Evolutionary conservation across 129 eudicot genomes (phyloP).

Genomic region (Ambrosia trifida): DNA sequence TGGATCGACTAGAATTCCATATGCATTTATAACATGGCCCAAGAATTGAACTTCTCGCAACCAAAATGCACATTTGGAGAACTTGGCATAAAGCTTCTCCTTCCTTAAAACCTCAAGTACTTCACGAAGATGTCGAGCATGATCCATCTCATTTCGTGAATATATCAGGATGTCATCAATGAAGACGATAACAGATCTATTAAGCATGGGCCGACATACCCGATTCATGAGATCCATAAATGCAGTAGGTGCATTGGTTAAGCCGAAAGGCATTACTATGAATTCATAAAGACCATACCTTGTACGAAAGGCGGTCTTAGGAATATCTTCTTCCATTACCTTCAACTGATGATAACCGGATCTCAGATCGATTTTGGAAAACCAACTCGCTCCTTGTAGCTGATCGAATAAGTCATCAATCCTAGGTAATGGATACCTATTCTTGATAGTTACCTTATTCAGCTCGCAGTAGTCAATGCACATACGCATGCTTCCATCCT

Average conservation of each 20-base stretch:
- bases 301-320: no score
- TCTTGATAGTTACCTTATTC: not conserved
- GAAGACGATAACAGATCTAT: not conserved
- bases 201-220: not conserved
- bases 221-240: not conserved
- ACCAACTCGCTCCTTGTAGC: no score
- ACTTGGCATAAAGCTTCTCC: not conserved
- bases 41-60: not conserved
- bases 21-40: constrained; percentile 6
- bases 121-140: not conserved
- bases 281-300: no score
- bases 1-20: not conserved
- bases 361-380: no score
- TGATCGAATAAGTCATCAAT: no score
- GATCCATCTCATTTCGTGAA: not conserved
- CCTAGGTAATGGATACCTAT: not conserved
- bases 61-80: no score
- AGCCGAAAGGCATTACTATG: not conserved
- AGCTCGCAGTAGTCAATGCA: not conserved
- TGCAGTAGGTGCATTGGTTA: not conserved
- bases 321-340: no score
- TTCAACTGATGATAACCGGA: no score
- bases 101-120: not conserved
- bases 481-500: no score
- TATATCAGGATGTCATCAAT: not conserved